Evolutionary conservation across 768 basidiomycete species (phyloP), one percentile per base, ranked within the genome.

Genomic region (Hypsizygus marmoreus): DNA sequence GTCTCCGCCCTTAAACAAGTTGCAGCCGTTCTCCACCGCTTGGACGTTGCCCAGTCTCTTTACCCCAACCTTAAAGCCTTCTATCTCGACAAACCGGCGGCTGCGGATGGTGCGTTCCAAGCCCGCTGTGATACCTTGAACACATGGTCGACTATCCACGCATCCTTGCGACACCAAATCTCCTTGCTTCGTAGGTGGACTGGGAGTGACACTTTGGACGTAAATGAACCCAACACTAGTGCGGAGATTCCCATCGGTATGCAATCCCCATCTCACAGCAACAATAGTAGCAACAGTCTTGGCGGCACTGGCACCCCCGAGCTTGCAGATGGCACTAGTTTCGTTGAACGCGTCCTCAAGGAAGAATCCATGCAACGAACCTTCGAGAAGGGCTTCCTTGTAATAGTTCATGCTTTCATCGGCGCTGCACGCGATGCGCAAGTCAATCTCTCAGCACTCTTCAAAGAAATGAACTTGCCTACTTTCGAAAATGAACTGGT

Each of bases 361-460:
- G 95, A 98, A 65, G 95, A 98, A 58, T 87, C 87, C n/a, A 85
- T 98, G 59, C 90, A 95, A 65, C 80, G 87, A 50, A 93, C 91
- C 7, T 97, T 99, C 64, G 92, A 95, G 65, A 92, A 88, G 56
- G 87, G 88, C 11, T 91, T 88, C 54, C 76, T 93, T 56, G 84
- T 83, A 30, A 92, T 90, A n/a, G 81, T 95, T 6, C 88, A 93
- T 63, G 73, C 82, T 11, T 88, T 95, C 57, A 82, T 98, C 42
- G 84, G 86, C 29, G 81, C 85, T 41, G 90, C 92, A 54, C 89
- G 93, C 47, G 83, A 88, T 34, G 88, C 91, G 0, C 89, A 95
- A 64, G 84, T 95, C 56, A 84, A 83, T 47, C 82, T 91, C 50
- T 80, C 86, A 11, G 68, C 78, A 14, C 69, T 82, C 41, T 93